Evolutionary conservation across 129 eudicot species (phyloP).

Genomic region (Lonicera japonica): DNA sequence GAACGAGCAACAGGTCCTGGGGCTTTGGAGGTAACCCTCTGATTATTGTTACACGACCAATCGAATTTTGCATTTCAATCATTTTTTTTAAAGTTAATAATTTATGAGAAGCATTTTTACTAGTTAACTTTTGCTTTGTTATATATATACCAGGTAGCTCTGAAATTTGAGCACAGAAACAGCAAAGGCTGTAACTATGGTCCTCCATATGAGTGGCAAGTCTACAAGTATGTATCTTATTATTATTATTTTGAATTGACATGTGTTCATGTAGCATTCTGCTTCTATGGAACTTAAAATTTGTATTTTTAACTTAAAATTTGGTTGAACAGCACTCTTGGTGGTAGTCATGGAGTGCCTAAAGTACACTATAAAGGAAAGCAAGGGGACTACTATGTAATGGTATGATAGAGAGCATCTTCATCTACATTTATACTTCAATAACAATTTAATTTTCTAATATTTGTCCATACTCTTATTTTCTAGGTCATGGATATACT

Average conservation of each 20-base stretch:
- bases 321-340: constrained; percentile 53
- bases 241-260: background rate
- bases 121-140: constrained; percentile 4
- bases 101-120: background rate
- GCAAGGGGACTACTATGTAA: constrained; percentile 83
- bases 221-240: constrained; percentile 59
- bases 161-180: constrained; percentile 80
- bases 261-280: background rate
- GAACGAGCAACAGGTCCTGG: constrained; percentile 50
- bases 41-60: background rate
- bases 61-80: background rate
- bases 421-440: background rate
- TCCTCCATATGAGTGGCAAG: constrained; percentile 93
- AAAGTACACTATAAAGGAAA: constrained; percentile 80
- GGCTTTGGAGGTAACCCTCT: constrained; percentile 54
- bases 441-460: background rate
- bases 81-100: constrained; percentile 1
- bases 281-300: background rate
- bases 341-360: constrained; percentile 92
- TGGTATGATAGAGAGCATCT: constrained; percentile 40
- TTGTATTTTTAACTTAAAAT: background rate
- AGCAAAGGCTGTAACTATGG: constrained; percentile 91
- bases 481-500: constrained; percentile 86
- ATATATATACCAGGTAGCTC: constrained; percentile 55
- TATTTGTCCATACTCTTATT: background rate